Conservation (phyloP, 2,329 filamentous ascomycete genomes). For the Elsinoe necatrix region DNA sequence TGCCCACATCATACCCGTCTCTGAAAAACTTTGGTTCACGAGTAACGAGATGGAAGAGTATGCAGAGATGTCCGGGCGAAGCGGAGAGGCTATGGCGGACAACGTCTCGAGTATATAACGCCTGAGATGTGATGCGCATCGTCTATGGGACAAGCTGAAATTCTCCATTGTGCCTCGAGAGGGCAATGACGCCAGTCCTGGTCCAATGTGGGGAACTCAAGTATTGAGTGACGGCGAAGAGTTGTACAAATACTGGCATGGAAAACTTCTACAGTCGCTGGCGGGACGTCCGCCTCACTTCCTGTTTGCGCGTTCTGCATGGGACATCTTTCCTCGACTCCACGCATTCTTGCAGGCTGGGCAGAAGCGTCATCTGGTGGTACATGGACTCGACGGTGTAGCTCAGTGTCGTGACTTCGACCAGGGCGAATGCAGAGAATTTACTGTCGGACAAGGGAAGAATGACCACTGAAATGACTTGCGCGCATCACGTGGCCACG, state of each 20-base stretch:
- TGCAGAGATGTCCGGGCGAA: slow-evolving; percentile 15
- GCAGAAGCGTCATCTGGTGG: slow-evolving; percentile 1
- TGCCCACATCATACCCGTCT: slow-evolving; percentile 21
- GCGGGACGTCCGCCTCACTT: slow-evolving; percentile 9
- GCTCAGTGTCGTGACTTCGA: not conserved
- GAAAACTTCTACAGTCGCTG: slow-evolving; percentile 19
- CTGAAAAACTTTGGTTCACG: slow-evolving; percentile 22
- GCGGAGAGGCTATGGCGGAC: slow-evolving; percentile 17
- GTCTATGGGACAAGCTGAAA: slow-evolving; percentile 20
- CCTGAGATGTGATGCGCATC: slow-evolving; percentile 22
- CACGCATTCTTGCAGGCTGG: slow-evolving; percentile 23
- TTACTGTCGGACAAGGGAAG: not conserved
- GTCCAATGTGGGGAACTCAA: not conserved
- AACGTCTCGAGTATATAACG: slow-evolving; percentile 20
- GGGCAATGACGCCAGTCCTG: not conserved
- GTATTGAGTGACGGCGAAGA: slow-evolving; percentile 13
- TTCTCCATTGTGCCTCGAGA: slow-evolving; percentile 21
- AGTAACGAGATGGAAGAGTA: slow-evolving; percentile 22
- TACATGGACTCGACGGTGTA: not conserved
- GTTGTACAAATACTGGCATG: slow-evolving; percentile 16
- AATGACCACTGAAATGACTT: too few species aligned
- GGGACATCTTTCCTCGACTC: slow-evolving; percentile 22
- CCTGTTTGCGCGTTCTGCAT: slow-evolving; percentile 18
- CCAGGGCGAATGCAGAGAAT: not conserved
- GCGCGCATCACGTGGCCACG: too few species aligned